A percentile compares a stretch with the other conserved stretches of the same genome.
Conservation (phyloP, 805 yeast species). For the Candida sphagnicola region DNA sequence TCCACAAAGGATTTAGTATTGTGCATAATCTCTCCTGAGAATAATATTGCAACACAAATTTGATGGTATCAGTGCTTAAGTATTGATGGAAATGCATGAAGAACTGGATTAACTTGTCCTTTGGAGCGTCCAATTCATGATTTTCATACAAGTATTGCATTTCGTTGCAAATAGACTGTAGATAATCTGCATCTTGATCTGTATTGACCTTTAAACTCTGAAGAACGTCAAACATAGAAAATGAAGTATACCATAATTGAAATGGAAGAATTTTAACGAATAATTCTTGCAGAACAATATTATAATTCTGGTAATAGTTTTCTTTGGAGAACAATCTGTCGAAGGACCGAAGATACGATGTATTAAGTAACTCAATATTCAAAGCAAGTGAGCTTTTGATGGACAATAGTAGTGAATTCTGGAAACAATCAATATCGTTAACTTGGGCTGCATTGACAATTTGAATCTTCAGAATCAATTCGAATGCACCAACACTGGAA, state of each 20-base stretch:
- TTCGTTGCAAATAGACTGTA: slow-evolving; percentile 32
- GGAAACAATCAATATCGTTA: slow-evolving; percentile 13
- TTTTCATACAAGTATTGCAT: slow-evolving; percentile 27
- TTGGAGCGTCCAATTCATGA: slow-evolving; percentile 39
- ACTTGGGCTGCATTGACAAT: slow-evolving; percentile 21
- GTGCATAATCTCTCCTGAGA: slow-evolving; percentile 50
- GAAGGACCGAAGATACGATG: slow-evolving; percentile 37
- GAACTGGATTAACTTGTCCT: slow-evolving; percentile 37
- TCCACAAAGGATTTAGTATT: slow-evolving; percentile 51
- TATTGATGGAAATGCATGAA: slow-evolving; percentile 33
- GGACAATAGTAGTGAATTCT: slow-evolving; percentile 28
- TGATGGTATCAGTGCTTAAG: slow-evolving; percentile 34
- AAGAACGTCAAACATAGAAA: slow-evolving; percentile 40
- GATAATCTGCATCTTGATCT: slow-evolving; percentile 26
- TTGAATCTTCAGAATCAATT: slow-evolving; percentile 28
- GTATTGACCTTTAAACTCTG: slow-evolving; percentile 17
- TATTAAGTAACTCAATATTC: slow-evolving; percentile 35
- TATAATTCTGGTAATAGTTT: slow-evolving; percentile 12
- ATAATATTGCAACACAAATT: slow-evolving; percentile 46
- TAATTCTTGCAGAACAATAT: slow-evolving; percentile 11
- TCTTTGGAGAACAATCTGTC: slow-evolving; percentile 35
- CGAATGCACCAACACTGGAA: slow-evolving; percentile 37
- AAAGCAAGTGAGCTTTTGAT: slow-evolving; percentile 26
- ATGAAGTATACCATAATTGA: slow-evolving; percentile 37
- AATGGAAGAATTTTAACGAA: slow-evolving; percentile 31